Conservation (phyloP, 345 rosid species). For the Trapa bicornis region DNA sequence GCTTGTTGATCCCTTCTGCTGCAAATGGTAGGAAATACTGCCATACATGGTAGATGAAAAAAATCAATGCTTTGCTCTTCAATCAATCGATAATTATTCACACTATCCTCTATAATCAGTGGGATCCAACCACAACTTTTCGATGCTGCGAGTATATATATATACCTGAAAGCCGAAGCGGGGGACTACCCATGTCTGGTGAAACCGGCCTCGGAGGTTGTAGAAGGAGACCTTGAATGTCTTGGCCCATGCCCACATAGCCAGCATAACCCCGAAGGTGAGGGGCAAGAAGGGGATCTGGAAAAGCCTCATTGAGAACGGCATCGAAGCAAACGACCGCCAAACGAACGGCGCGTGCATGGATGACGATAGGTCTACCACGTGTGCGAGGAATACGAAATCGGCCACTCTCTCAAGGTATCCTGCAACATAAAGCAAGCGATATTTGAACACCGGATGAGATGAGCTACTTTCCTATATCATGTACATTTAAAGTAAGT, state of each 20-base stretch:
- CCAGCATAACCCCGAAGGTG: constrained; percentile 29
- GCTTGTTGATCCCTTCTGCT: constrained; percentile 63
- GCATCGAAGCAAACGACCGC: constrained; percentile 47
- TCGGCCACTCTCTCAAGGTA: constrained; percentile 45
- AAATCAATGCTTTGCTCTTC: not conserved
- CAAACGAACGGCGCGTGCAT: constrained; percentile 59
- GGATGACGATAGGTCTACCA: constrained; percentile 50
- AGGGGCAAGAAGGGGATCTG: constrained; percentile 38
- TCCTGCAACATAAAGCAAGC: constrained; percentile 19
- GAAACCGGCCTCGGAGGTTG: constrained; percentile 47
- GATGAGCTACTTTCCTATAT: too few species aligned
- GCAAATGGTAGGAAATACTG: constrained; percentile 98
- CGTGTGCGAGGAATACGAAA: constrained; percentile 93
- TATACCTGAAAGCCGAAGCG: constrained; percentile 79
- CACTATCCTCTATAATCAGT: not conserved
- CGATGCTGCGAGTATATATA: not conserved
- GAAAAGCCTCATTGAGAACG: constrained; percentile 32
- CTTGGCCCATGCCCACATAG: constrained; percentile 77
- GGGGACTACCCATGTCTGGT: constrained; percentile 81
- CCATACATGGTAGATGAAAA: constrained; percentile 9
- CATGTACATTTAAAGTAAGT: too few species aligned
- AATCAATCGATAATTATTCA: not conserved
- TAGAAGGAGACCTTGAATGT: constrained; percentile 47
- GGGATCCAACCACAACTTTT: not conserved
- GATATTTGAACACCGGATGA: too few species aligned